A percentile compares a stretch with the other conserved stretches of the same genome.
Conservation (phyloP, 306 rosid species). For the Lupinus albus region DNA sequence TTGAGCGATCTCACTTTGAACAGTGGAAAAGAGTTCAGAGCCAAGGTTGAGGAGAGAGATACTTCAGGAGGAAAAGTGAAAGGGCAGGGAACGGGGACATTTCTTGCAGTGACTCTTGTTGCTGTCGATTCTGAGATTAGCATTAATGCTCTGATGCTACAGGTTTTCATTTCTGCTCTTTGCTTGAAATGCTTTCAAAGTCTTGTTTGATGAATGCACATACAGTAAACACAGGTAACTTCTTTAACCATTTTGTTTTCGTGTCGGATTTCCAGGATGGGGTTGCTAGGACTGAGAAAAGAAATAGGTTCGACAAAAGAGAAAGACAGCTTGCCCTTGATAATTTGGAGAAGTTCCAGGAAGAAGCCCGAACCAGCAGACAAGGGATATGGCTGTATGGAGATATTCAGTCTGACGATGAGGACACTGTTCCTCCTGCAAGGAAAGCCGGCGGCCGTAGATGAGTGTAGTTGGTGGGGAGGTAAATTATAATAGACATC, state of each 20-base stretch:
- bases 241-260: constrained; percentile 24
- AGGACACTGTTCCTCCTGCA: constrained; percentile 66
- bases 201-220: constrained; percentile 2
- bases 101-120: constrained; percentile 73
- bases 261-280: constrained; percentile 75
- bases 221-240: neutral
- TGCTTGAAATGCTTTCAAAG: constrained; percentile 28
- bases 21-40: constrained; percentile 76
- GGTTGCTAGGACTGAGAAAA: constrained; percentile 78
- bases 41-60: constrained; percentile 89
- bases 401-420: constrained; percentile 84
- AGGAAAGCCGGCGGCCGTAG: constrained; percentile 72
- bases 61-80: constrained; percentile 84
- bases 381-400: constrained; percentile 94
- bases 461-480: constrained; percentile 43
- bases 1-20: constrained; percentile 64
- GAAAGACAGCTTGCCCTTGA: constrained; percentile 70
- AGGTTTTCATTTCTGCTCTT: constrained; percentile 54
- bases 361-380: constrained; percentile 69
- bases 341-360: constrained; percentile 78
- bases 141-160: constrained; percentile 82
- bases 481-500: constrained; percentile 45
- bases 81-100: constrained; percentile 93
- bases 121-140: constrained; percentile 88
- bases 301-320: constrained; percentile 70